Base-by-base conservation (phyloP, 2,329 filamentous ascomycete genomes). In the Chalaropsis ovoidea region DNA sequence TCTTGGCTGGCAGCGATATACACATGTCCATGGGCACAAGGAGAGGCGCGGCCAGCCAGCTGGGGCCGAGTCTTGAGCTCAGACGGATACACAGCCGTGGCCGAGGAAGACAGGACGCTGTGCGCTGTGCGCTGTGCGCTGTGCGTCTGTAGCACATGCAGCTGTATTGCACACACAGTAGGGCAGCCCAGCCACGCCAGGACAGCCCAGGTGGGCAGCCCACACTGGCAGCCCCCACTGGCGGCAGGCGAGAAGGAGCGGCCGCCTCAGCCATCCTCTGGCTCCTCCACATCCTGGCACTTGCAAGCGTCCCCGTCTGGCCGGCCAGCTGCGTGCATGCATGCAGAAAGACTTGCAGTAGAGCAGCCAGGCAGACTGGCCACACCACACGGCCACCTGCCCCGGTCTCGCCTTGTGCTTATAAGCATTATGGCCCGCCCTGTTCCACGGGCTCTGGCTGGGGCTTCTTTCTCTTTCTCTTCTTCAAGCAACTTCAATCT, bases 401-500 rank as follows among this genome's bases (percentile, higher is more conserved):
- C 35, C 35, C 8, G 1, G 15, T n/a, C 4, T 13, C 4, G 43
- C 3, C 24, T 22, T 22, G 10, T 58, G 17, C 24, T 58, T 35
- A 31, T 58, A 58, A 31, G 31, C 24, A 13, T 10, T 5, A 19
- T 19, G 0, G 0, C 15, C 43, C 43, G 43, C 73, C 73, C 73
- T 72, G 73, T 73, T 73, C 72, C n/a, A 39, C 7, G 15, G 35
- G 39, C 41, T 3, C 3, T 19, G 17, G 70, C 71, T 67, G 56
- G 72, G 71, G 72, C 71, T 73, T 71, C 70, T 72, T 52, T 74
- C 71, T 73, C 72, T 76, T 52, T 78, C 75, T 76, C 77, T 72
- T 72, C 72, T 72, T 83, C 80, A 86, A 85, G 86, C 88, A 88
- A 85, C 78, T 78, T 73, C 79, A 76, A 80, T 80, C 77, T 73